phyloP scores from a whole-genome alignment of 371 early-diverging fungal genomes.

The Phascolomyces articulosus region DNA sequence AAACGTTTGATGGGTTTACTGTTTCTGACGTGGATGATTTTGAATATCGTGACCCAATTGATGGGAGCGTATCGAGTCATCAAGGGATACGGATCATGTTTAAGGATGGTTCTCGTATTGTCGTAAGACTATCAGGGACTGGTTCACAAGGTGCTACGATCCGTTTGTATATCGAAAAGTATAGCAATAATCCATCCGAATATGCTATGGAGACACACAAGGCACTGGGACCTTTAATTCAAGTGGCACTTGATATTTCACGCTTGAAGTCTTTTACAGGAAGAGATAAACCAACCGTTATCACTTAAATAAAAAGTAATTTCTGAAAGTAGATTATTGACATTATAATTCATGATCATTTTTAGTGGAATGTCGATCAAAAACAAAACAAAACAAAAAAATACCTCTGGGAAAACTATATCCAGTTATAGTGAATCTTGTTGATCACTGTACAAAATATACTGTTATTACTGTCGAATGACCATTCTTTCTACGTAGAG shows the following conservation, averaged over 20 bases:
- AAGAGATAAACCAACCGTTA: conserved; percentile 91
- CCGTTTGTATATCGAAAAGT: conserved; percentile 95
- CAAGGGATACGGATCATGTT: conserved; percentile 94
- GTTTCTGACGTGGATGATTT: conserved; percentile 90
- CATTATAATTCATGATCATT: too few species aligned
- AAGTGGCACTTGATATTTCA: conserved; percentile 81
- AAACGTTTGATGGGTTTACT: conserved; percentile 62
- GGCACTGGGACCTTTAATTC: conserved; percentile 87
- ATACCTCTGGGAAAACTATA: too few species aligned
- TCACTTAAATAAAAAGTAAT: conserved; percentile 60
- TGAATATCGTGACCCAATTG: conserved; percentile 93
- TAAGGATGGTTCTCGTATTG: conserved; percentile 87
- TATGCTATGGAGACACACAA: conserved; percentile 74
- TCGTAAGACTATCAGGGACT: conserved; percentile 93
- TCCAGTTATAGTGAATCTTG: too few species aligned
- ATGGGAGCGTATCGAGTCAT: conserved; percentile 81
- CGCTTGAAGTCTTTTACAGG: conserved; percentile 85
- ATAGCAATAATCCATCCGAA: conserved; percentile 62
- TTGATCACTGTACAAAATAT: too few species aligned
- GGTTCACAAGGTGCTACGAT: conserved; percentile 97
- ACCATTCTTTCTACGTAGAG: too few species aligned
- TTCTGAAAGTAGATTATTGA: too few species aligned
- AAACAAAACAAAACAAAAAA: too few species aligned
- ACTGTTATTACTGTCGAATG: too few species aligned
- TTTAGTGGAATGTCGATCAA: too few species aligned